These are phyloP conservation scores for Carpinus fangiana DNA, from an alignment of 306 rosid genomes.

Conservation along the genomic window DNA sequence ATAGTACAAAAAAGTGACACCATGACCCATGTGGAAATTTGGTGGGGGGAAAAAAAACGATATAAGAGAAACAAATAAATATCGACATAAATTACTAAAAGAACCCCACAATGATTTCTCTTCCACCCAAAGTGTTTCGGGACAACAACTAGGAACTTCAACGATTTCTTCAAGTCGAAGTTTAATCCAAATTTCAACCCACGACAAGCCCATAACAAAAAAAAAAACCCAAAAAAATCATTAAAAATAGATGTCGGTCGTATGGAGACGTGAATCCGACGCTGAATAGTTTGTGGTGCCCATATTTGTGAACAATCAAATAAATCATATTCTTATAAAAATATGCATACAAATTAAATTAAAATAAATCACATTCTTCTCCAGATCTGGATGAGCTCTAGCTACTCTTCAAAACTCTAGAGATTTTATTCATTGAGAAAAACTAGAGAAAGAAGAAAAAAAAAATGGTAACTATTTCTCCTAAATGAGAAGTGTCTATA, in stretches of 20 bases:
- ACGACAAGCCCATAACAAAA: not conserved
- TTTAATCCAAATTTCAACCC: not conserved
- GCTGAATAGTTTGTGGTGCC: conserved; percentile 1
- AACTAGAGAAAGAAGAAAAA: too few species aligned
- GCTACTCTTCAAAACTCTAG: not conserved
- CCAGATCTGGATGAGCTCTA: not conserved
- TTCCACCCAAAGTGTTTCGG: too few species aligned
- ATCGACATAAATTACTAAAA: too few species aligned
- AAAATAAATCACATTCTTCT: not conserved
- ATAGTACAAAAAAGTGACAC: too few species aligned
- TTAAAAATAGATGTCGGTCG: not conserved
- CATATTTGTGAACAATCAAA: not conserved
- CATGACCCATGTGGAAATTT: too few species aligned
- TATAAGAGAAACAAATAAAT: too few species aligned
- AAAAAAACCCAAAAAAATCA: not conserved
- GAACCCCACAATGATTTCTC: too few species aligned
- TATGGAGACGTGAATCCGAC: conserved; percentile 32
- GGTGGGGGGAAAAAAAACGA: too few species aligned
- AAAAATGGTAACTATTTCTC: too few species aligned
- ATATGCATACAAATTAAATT: too few species aligned
- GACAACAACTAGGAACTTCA: too few species aligned
- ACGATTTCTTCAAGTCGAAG: not conserved
- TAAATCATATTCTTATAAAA: not conserved
- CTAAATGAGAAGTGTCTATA: too few species aligned
- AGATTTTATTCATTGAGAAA: not conserved